Percentiles rank a stretch among this genome's conserved stretches.
Evolutionary conservation across 148 eudicot species (phyloP).

Genomic region (Heliamphora exappendiculata): DNA sequence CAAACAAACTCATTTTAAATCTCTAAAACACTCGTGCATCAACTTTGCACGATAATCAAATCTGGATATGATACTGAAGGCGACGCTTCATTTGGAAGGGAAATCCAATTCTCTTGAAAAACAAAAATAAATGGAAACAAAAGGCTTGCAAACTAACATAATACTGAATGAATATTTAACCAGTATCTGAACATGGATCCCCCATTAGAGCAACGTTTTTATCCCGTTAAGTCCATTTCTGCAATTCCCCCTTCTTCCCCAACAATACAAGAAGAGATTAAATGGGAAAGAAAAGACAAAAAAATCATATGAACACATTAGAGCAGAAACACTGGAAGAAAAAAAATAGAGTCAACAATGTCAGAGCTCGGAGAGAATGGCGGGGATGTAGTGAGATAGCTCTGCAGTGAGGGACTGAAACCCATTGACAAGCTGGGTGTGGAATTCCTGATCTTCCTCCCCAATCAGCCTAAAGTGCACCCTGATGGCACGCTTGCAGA

Average conservation of each 20-base stretch:
- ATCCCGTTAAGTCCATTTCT: too few relatives aligned
- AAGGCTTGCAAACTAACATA: background rate
- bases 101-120: background rate
- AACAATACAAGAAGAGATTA: background rate
- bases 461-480: conserved; percentile 96
- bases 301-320: conserved; percentile 11
- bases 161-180: background rate
- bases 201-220: too few relatives aligned
- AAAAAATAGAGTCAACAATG: background rate
- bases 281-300: background rate
- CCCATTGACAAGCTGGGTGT: conserved; percentile 94
- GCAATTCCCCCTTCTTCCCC: background rate
- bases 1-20: too few relatives aligned
- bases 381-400: conserved; percentile 94
- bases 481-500: conserved; percentile 92
- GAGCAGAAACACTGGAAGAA: conserved; percentile 5
- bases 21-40: too few relatives aligned
- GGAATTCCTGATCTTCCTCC: conserved; percentile 98
- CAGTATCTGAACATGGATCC: background rate
- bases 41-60: too few relatives aligned
- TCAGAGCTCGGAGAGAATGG: conserved; percentile 92
- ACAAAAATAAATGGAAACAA: background rate
- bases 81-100: too few relatives aligned
- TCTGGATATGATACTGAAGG: too few relatives aligned
- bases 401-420: conserved; percentile 98